These are phyloP conservation scores for Truncatella angustata DNA, from an alignment of 2,329 filamentous ascomycete species.

Conservation along the genomic window DNA sequence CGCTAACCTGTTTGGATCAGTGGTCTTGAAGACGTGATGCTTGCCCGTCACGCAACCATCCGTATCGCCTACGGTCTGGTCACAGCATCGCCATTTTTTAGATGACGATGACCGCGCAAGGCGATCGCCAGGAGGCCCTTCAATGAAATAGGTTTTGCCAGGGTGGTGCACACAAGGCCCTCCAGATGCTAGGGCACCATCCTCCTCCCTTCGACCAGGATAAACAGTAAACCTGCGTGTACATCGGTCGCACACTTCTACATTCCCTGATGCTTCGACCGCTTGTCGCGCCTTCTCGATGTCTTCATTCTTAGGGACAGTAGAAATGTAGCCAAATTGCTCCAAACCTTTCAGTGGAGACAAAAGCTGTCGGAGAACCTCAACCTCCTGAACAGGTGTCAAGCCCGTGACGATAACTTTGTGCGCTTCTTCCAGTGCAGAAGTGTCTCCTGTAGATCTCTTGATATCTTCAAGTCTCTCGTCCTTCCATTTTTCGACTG, in stretches of 20 bases:
- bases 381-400: conserved; percentile 63
- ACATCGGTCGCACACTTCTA: conserved; percentile 89
- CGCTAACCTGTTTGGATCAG: conserved; percentile 72
- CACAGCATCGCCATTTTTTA: conserved; percentile 75
- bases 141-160: conserved; percentile 64
- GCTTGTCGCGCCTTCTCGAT: conserved; percentile 66
- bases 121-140: conserved; percentile 54
- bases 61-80: conserved; percentile 68
- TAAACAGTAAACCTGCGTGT: conserved; percentile 86
- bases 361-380: conserved; percentile 59
- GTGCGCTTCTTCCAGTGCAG: conserved; percentile 35
- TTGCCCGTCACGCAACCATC: conserved; percentile 69
- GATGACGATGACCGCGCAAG: conserved; percentile 54
- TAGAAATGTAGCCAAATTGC: conserved; percentile 72
- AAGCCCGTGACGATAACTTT: conserved; percentile 69
- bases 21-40: conserved; percentile 86
- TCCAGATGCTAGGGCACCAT: conserved; percentile 72
- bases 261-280: conserved; percentile 66
- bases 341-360: conserved; percentile 65
- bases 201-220: conserved; percentile 74
- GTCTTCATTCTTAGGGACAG: conserved; percentile 62
- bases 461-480: conserved; percentile 41
- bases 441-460: conserved; percentile 29
- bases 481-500: conserved; percentile 66
- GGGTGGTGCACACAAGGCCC: conserved; percentile 81